A percentile compares a stretch with the other conserved stretches of the same genome.
Evolutionary conservation across 257 asterid species (phyloP).

Genomic region (Rhazya stricta): DNA sequence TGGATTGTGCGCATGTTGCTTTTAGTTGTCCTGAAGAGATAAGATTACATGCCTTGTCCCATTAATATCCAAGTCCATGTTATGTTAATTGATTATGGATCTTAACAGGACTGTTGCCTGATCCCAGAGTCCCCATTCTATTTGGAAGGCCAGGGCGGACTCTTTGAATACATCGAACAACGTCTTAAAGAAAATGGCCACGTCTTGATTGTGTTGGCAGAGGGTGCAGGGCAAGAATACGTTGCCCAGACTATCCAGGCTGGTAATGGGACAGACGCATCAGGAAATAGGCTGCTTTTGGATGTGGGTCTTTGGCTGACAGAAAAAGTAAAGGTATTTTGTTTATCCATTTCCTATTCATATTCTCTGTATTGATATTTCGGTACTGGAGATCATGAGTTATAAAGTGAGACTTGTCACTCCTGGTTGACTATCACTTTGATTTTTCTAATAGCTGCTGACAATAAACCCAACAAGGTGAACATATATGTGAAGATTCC

Average conservation of each 20-base stretch:
- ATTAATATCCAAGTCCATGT: slow-evolving; percentile 3
- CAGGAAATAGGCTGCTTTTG: slow-evolving; percentile 76
- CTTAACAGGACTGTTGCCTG: slow-evolving; percentile 86
- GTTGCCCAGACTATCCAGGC: slow-evolving; percentile 60
- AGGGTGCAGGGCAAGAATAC: slow-evolving; percentile 95
- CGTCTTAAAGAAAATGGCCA: slow-evolving; percentile 85
- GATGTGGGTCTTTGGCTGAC: slow-evolving; percentile 94
- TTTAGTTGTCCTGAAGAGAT: not conserved
- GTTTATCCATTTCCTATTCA: not conserved
- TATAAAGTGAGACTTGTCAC: not conserved
- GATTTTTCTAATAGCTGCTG: not conserved
- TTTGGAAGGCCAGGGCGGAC: slow-evolving; percentile 88
- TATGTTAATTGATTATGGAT: slow-evolving; percentile 27
- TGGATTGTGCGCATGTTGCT: not conserved
- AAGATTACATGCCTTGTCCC: slow-evolving; percentile 4
- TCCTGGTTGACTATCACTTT: not conserved
- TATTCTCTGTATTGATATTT: not conserved
- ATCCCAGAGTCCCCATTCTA: slow-evolving; percentile 95
- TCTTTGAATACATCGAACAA: slow-evolving; percentile 72
- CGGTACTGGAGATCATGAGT: not conserved
- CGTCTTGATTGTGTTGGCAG: slow-evolving; percentile 82
- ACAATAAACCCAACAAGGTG: not conserved
- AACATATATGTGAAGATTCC: not conserved
- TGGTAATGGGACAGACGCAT: slow-evolving; percentile 70
- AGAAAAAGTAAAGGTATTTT: slow-evolving; percentile 71